phyloP scores from a whole-genome alignment of 345 rosid species.

The Citrus unshiu region DNA sequence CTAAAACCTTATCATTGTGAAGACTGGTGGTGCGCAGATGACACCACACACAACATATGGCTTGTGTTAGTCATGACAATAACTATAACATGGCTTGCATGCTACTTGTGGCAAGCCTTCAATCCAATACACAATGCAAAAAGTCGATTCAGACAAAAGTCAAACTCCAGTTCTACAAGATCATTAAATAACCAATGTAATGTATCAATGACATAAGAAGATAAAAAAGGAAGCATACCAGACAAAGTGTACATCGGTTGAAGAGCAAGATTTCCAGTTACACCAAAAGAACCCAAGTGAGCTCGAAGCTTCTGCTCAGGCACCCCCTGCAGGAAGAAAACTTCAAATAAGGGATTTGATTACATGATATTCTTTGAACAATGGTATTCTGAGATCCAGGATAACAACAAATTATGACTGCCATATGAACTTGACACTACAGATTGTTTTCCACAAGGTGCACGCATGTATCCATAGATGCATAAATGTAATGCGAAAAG shows the following conservation, averaged over 20 bases:
- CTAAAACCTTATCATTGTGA: not conserved
- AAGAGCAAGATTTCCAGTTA: constrained; percentile 96
- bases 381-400: not conserved
- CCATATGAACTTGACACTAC: not conserved
- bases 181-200: not conserved
- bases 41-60: not conserved
- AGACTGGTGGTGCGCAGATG: not conserved
- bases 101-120: not conserved
- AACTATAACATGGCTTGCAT: not conserved
- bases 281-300: constrained; percentile 97
- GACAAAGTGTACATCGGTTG: constrained; percentile 99
- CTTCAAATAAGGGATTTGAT: constrained; percentile 14
- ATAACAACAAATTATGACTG: not conserved
- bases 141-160: not conserved
- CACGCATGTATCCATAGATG: not conserved
- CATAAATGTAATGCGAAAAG: not conserved
- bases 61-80: not conserved
- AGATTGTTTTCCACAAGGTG: not conserved
- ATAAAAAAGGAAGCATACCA: constrained; percentile 39
- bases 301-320: constrained; percentile 92
- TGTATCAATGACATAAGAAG: not conserved
- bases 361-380: not conserved
- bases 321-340: constrained; percentile 64
- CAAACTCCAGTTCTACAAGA: not conserved
- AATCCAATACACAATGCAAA: not conserved